These are phyloP conservation scores for Pyrenula massariospora DNA, from an alignment of 495 filamentous ascomycete species.

Conservation along the genomic window DNA sequence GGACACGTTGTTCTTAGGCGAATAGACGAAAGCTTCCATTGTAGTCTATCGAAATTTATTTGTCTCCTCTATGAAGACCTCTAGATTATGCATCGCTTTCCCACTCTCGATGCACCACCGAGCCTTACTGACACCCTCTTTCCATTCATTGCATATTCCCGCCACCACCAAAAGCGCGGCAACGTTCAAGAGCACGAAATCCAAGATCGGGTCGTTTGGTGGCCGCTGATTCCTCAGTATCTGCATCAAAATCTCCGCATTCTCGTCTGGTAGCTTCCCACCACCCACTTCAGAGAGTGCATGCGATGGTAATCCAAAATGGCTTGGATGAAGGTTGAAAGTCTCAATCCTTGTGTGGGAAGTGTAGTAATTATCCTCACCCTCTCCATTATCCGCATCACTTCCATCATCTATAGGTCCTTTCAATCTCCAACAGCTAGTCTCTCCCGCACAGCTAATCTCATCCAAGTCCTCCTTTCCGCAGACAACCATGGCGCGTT, in stretches of 20 bases:
- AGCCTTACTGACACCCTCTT: slow-evolving; percentile 76
- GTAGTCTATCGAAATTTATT: slow-evolving; percentile 25
- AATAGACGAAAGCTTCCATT: too few species aligned
- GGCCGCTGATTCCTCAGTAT: slow-evolving; percentile 63
- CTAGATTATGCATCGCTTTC: slow-evolving; percentile 63
- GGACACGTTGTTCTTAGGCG: too few species aligned
- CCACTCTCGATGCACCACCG: slow-evolving; percentile 76
- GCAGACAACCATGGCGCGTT: slow-evolving; percentile 83
- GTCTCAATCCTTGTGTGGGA: slow-evolving; percentile 46
- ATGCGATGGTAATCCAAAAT: slow-evolving; percentile 76
- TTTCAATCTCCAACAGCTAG: slow-evolving; percentile 75
- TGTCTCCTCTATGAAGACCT: slow-evolving; percentile 53
- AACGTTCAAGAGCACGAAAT: slow-evolving; percentile 90
- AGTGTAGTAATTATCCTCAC: slow-evolving; percentile 23
- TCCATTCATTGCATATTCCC: slow-evolving; percentile 86
- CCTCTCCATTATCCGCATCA: slow-evolving; percentile 1
- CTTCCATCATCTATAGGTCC: slow-evolving; percentile 12
- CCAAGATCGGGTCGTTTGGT: slow-evolving; percentile 69
- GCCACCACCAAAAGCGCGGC: slow-evolving; percentile 74
- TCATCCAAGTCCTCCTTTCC: slow-evolving; percentile 93
- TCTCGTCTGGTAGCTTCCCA: slow-evolving; percentile 76
- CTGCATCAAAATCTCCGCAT: slow-evolving; percentile 66
- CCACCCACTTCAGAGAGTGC: slow-evolving; percentile 65
- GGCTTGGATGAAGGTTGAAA: slow-evolving; percentile 62
- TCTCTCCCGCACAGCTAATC: slow-evolving; percentile 75